Conservation (phyloP, 345 rosid species). For the Eucalyptus fibrosa region DNA sequence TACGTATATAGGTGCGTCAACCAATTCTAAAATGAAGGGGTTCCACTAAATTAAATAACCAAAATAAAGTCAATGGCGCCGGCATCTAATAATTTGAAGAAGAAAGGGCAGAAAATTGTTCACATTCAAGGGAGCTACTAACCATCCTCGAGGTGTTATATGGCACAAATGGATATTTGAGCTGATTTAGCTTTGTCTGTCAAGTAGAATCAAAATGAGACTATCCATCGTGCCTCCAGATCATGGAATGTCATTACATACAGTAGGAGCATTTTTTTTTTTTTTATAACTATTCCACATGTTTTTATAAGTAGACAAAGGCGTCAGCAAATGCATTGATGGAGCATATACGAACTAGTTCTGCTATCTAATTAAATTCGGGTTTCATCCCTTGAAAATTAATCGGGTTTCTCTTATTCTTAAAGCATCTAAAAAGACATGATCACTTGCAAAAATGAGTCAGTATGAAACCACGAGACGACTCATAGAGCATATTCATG, state of each 20-base stretch:
- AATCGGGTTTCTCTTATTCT: no score
- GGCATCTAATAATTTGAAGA: no score
- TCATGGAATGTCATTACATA: neutral
- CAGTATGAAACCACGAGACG: fast-evolving
- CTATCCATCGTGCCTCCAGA: neutral
- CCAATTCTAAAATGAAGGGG: neutral
- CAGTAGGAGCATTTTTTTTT: neutral
- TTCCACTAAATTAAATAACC: neutral
- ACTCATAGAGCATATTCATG: no score
- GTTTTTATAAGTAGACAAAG: neutral
- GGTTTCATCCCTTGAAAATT: neutral
- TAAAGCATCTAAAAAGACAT: no score
- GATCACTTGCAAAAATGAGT: no score
- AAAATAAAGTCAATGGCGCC: no score
- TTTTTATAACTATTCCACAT: no score
- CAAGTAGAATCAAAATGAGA: neutral
- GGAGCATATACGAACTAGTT: neutral
- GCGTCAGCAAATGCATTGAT: neutral
- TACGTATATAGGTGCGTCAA: neutral
- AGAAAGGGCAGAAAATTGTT: no score
- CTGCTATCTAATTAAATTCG: neutral
- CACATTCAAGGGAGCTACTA: no score
- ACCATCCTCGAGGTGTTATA: no score
- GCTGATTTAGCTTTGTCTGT: neutral
- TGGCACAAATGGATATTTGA: no score